These are phyloP conservation scores for Dipteronia sinensis DNA, from an alignment of 345 rosid genomes.

Conservation along the genomic window DNA sequence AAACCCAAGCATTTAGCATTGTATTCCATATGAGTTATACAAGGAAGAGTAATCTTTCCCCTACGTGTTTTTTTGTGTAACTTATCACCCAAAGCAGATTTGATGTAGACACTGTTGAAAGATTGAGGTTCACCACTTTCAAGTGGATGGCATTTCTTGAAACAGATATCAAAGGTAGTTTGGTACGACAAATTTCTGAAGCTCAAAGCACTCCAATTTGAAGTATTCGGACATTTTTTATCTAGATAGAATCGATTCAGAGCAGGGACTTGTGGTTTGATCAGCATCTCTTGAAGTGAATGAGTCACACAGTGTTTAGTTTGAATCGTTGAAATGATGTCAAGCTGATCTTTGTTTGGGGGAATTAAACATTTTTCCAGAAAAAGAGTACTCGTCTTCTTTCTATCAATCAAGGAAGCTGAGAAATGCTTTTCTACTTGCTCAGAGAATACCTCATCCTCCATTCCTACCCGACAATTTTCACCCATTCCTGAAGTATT, in stretches of 20 bases:
- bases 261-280: conserved; percentile 12
- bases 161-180: not conserved
- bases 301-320: not conserved
- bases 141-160: not conserved
- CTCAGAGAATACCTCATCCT: not conserved
- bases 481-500: not conserved
- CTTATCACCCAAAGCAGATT: not conserved
- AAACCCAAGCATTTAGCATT: conserved; percentile 1
- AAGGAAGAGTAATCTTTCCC: not conserved
- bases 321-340: not conserved
- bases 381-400: not conserved
- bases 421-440: not conserved
- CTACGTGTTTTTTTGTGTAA: not conserved
- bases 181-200: conserved; percentile 9
- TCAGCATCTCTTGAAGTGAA: not conserved
- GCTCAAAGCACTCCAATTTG: conserved; percentile 5
- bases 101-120: not conserved
- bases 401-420: not conserved
- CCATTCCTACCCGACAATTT: not conserved
- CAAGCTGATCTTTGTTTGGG: not conserved
- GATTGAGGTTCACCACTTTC: not conserved
- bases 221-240: conserved; percentile 9
- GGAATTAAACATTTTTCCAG: not conserved
- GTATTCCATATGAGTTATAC: not conserved
- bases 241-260: conserved; percentile 1